Conservation (phyloP, 1,284 basidiomycete species). For the Volvariella volvacea region DNA sequence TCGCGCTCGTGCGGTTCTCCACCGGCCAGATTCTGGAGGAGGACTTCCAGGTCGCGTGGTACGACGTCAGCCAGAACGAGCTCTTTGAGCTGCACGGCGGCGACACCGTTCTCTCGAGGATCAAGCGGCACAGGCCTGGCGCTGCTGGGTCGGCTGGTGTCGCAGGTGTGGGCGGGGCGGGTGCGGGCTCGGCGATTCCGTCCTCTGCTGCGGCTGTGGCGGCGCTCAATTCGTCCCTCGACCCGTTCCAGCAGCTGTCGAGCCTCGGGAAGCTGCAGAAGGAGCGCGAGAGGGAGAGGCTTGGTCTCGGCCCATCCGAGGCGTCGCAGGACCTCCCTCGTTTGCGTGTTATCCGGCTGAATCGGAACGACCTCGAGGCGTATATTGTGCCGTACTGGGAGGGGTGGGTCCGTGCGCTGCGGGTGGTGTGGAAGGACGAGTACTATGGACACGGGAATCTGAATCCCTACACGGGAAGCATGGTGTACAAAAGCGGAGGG, state of each 20-base stretch:
- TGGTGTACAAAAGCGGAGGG: conserved; percentile 1
- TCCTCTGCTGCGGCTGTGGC: no score
- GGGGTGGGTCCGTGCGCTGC: conserved; percentile 47
- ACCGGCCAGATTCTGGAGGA: conserved; percentile 65
- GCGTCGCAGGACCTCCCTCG: no score
- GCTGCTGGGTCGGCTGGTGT: no score
- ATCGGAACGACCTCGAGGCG: conserved; percentile 22
- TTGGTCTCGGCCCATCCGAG: no score
- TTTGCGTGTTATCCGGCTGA: conserved; percentile 4
- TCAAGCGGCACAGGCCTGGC: no score
- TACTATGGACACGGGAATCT: conserved; percentile 4
- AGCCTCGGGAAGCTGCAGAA: no score
- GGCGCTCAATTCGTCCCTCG: no score
- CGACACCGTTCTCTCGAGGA: neutral
- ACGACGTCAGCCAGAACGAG: conserved; percentile 50
- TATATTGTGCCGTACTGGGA: conserved; percentile 69
- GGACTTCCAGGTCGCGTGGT: conserved; percentile 49
- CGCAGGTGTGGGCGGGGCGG: no score
- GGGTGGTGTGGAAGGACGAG: conserved; percentile 30
- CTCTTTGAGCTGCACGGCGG: conserved; percentile 40
- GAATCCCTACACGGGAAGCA: conserved; percentile 1
- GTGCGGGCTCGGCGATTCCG: no score
- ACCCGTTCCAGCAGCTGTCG: no score
- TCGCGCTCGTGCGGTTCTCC: conserved; percentile 52
- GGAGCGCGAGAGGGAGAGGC: no score